phyloP scores from a whole-genome alignment of 2,329 filamentous ascomycete species.

The Penicillium sp. region DNA sequence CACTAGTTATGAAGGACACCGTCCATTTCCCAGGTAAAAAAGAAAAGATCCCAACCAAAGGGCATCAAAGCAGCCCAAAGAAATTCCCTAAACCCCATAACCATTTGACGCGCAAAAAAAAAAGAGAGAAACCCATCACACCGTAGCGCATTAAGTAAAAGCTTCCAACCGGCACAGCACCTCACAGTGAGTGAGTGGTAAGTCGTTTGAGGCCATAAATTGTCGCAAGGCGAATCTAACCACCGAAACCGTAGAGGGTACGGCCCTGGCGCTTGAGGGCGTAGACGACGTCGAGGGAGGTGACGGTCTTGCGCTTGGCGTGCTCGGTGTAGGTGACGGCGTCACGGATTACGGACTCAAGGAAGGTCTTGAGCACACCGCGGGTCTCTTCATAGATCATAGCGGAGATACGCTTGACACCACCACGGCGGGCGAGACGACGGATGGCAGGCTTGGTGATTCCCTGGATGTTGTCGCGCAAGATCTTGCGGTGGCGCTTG shows the following conservation, averaged over 20 bases:
- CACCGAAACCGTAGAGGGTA: constrained; percentile 84
- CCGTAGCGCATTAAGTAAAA: constrained; percentile 19
- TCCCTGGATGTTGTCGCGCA: constrained; percentile 99
- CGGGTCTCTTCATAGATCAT: constrained; percentile 87
- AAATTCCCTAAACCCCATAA: constrained; percentile 1
- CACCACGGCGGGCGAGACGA: constrained; percentile 97
- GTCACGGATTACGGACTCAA: constrained; percentile 76
- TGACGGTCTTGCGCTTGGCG: constrained; percentile 65
- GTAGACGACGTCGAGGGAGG: constrained; percentile 61
- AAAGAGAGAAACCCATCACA: constrained; percentile 16
- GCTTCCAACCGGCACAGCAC: neutral
- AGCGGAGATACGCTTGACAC: constrained; percentile 99
- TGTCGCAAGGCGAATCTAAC: constrained; percentile 52
- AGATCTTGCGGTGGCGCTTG: constrained; percentile 99
- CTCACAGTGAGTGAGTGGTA: neutral
- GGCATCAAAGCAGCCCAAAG: constrained; percentile 8
- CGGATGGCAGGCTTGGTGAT: constrained; percentile 99
- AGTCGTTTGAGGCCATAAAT: neutral
- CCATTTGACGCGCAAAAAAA: neutral
- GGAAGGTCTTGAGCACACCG: constrained; percentile 79
- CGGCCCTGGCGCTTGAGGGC: constrained; percentile 63
- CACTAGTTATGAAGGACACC: constrained; percentile 7
- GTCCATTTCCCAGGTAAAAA: neutral
- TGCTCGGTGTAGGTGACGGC: constrained; percentile 80
- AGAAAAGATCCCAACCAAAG: constrained; percentile 1